phyloP scores from a whole-genome alignment of 148 eudicot species.

The Vaccinium myrtillus region DNA sequence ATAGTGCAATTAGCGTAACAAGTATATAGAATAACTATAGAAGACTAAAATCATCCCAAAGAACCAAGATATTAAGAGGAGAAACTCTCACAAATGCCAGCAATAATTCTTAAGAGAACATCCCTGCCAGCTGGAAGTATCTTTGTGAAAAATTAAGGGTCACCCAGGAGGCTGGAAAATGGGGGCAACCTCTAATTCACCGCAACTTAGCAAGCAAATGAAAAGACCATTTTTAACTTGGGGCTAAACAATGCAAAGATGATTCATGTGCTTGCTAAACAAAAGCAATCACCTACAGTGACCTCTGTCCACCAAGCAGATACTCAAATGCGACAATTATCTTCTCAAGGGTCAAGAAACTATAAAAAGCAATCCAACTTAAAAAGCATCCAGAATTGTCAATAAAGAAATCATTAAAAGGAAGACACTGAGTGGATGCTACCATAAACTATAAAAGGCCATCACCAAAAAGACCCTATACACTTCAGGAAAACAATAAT shows the following conservation, averaged over 20 bases:
- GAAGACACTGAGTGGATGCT: background rate
- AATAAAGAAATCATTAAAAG: background rate
- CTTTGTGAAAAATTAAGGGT: background rate
- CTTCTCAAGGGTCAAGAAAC: background rate
- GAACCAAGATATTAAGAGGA: background rate
- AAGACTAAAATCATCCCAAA: background rate
- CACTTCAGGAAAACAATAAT: background rate
- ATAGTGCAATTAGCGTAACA: background rate
- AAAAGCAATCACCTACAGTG: background rate
- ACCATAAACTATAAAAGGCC: background rate
- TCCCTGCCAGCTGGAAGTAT: slow-evolving; percentile 10
- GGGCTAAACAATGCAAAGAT: background rate
- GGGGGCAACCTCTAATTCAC: background rate
- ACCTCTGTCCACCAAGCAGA: background rate
- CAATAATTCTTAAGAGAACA: background rate
- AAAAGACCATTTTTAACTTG: background rate
- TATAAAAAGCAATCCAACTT: background rate
- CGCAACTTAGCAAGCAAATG: background rate
- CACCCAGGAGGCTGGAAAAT: slow-evolving; percentile 1
- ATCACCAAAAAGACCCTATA: background rate
- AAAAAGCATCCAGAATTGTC: background rate
- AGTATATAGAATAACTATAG: background rate
- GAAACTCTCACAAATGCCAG: background rate
- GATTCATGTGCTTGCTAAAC: background rate
- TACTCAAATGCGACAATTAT: background rate